These are phyloP conservation scores for Aspergillus aculeatinus DNA, from an alignment of 2,329 filamentous ascomycete species.

Conservation along the genomic window DNA sequence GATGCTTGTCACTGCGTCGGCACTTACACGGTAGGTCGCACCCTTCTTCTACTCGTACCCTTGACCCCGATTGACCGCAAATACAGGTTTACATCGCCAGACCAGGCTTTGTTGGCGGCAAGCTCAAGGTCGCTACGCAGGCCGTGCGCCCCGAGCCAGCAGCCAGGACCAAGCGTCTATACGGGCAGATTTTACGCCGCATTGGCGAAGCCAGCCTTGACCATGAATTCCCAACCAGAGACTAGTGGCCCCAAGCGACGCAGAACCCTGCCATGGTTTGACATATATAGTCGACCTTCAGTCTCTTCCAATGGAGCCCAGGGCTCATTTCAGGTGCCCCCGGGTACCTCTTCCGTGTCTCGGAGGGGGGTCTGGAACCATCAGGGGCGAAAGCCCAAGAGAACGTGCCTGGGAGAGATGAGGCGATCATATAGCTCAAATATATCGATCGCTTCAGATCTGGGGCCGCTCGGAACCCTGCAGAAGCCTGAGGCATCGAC, in stretches of 20 bases:
- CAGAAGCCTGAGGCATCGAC: not conserved
- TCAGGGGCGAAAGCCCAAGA: not conserved
- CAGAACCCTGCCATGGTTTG: not conserved
- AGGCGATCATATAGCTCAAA: conserved; percentile 5
- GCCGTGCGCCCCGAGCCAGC: not conserved
- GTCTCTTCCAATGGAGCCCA: not conserved
- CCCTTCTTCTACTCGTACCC: not conserved
- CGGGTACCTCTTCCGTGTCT: not conserved
- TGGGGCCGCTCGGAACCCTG: not conserved
- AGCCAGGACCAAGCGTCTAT: not conserved
- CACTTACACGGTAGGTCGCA: not conserved
- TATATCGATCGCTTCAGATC: not conserved
- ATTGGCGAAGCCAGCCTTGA: not conserved
- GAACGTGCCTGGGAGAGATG: not conserved
- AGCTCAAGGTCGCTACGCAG: conserved; percentile 1
- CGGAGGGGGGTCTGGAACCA: not conserved
- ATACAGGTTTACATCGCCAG: not conserved
- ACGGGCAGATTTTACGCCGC: not conserved
- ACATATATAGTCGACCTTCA: not conserved
- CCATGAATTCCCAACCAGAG: not conserved
- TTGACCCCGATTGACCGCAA: not conserved
- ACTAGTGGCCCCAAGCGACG: not conserved
- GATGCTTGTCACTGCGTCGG: not conserved
- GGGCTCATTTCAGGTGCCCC: not conserved
- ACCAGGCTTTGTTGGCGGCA: not conserved